Conservation (phyloP, 352 stramenopile genomes). For the Phytophthora macrochlamydospora region DNA sequence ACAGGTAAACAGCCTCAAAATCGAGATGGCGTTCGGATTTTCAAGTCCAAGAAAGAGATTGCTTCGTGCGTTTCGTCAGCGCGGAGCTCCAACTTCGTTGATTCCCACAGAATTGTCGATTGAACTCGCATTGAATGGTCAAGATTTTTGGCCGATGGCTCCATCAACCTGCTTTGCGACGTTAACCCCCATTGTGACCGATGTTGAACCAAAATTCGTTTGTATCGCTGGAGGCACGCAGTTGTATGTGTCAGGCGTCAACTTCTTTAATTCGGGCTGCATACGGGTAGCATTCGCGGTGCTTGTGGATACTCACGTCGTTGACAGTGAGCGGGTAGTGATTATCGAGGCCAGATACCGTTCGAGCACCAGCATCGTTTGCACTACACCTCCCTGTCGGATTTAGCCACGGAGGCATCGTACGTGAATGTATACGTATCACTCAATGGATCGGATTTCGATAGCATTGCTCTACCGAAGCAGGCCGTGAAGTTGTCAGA, state of each 20-base stretch:
- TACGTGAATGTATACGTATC: slow-evolving; percentile 52
- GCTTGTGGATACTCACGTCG: slow-evolving; percentile 13
- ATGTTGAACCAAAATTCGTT: slow-evolving; percentile 48
- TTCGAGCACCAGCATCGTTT: slow-evolving; percentile 48
- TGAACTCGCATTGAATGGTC: slow-evolving; percentile 67
- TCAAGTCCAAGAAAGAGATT: slow-evolving; percentile 44
- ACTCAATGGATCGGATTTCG: slow-evolving; percentile 64
- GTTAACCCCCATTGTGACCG: slow-evolving; percentile 41
- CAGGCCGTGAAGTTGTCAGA: slow-evolving; percentile 26
- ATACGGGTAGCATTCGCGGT: slow-evolving; percentile 58
- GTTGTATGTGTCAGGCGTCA: slow-evolving; percentile 50
- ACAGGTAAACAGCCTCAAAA: slow-evolving; percentile 1
- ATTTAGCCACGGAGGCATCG: slow-evolving; percentile 20
- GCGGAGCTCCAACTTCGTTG: slow-evolving; percentile 26
- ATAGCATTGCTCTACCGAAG: slow-evolving; percentile 59
- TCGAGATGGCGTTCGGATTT: slow-evolving; percentile 16
- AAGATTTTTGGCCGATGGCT: slow-evolving; percentile 64
- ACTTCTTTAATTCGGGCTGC: slow-evolving; percentile 49
- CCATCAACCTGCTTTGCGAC: slow-evolving; percentile 44
- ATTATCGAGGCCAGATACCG: slow-evolving; percentile 63
- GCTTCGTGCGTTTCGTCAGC: slow-evolving; percentile 51
- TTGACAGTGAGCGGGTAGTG: slow-evolving; percentile 18
- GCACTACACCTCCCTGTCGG: slow-evolving; percentile 40
- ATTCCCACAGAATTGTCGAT: slow-evolving; percentile 58
- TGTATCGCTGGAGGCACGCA: slow-evolving; percentile 44